These are phyloP conservation scores for Basidiobolus heterosporus DNA, from an alignment of 371 early-diverging fungal species.

Conservation along the genomic window DNA sequence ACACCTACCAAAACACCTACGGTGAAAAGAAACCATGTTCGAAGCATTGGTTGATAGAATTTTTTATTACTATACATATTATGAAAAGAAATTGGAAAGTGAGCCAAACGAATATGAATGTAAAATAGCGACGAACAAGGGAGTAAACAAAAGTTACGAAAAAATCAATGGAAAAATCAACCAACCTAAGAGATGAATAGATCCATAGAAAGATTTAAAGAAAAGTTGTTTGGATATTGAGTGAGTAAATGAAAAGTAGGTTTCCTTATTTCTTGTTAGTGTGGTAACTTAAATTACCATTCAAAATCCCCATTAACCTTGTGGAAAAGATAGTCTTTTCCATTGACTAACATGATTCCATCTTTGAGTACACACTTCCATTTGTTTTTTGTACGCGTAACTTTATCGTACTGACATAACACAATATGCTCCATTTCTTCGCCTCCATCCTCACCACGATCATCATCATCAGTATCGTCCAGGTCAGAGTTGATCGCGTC, in stretches of 20 bases:
- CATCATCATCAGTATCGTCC: conserved; percentile 58
- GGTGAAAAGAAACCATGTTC: no score
- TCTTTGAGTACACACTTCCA: conserved; percentile 93
- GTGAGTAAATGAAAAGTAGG: background rate
- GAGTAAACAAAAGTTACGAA: no score
- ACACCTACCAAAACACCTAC: no score
- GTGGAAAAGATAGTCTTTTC: conserved; percentile 84
- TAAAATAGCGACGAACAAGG: no score
- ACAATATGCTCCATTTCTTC: conserved; percentile 73
- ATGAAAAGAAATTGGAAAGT: no score
- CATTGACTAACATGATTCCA: conserved; percentile 86
- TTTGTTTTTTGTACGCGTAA: conserved; percentile 85
- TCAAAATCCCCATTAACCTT: conserved; percentile 89
- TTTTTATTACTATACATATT: no score
- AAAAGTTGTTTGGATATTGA: background rate
- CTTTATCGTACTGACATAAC: conserved; percentile 90
- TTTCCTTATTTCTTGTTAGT: background rate
- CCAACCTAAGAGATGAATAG: no score
- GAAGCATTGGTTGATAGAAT: no score
- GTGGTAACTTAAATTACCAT: conserved; percentile 37
- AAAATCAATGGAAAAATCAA: no score
- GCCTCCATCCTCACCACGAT: conserved; percentile 47
- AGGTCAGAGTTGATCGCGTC: conserved; percentile 75
- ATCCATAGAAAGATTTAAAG: no score
- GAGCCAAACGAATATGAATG: no score